phyloP scores from a whole-genome alignment of 805 yeast genomes.

The Kazachstania taianensis region DNA sequence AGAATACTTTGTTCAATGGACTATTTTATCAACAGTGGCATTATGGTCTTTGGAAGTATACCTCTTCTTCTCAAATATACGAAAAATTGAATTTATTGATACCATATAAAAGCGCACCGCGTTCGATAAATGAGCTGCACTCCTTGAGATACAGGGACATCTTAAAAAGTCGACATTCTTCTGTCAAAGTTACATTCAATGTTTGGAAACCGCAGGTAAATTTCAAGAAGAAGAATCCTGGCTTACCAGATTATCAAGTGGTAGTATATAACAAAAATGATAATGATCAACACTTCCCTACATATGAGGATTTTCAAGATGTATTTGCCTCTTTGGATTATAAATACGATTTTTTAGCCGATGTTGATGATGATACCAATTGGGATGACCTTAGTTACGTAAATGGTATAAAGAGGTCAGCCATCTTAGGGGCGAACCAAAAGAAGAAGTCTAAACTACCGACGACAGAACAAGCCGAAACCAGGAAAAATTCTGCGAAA shows the following conservation, averaged over 20 bases:
- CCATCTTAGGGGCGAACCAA: slow-evolving; percentile 7
- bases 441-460: slow-evolving; percentile 1
- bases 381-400: slow-evolving; percentile 20
- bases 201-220: slow-evolving; percentile 77
- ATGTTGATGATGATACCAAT: slow-evolving; percentile 10
- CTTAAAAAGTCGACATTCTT: too few species aligned
- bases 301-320: slow-evolving; percentile 32
- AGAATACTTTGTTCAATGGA: slow-evolving; percentile 8
- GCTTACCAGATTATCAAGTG: slow-evolving; percentile 66
- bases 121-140: slow-evolving; percentile 8
- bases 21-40: slow-evolving; percentile 16
- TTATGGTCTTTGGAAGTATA: slow-evolving; percentile 13
- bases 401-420: slow-evolving; percentile 8
- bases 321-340: slow-evolving; percentile 27
- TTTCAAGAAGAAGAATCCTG: slow-evolving; percentile 63
- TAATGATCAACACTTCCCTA: slow-evolving; percentile 35
- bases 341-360: slow-evolving; percentile 27
- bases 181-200: slow-evolving; percentile 36
- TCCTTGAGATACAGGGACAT: neutral
- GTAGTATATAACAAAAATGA: slow-evolving; percentile 42
- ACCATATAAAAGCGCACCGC: slow-evolving; percentile 14
- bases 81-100: slow-evolving; percentile 23
- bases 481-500: slow-evolving; percentile 2
- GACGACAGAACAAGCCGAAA: slow-evolving; percentile 1
- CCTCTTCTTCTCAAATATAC: slow-evolving; percentile 25